Evolutionary conservation across 805 yeast species (phyloP).

Genomic region (Metschnikowia orientalis): DNA sequence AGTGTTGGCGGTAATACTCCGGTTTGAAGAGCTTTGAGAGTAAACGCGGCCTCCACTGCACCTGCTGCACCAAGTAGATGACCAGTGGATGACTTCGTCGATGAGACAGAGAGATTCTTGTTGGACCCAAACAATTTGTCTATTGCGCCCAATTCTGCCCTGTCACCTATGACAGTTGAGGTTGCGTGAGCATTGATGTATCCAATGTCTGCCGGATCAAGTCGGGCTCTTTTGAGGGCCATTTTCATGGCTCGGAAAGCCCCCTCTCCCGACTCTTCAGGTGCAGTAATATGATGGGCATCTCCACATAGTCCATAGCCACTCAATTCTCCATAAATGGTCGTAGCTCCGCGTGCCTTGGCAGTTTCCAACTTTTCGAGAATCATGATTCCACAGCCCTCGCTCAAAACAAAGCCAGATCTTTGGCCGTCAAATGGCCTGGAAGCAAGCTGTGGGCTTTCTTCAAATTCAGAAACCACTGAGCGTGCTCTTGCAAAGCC

Average conservation of each 20-base stretch:
- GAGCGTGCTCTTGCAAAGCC: constrained; percentile 91
- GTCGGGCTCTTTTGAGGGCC: constrained; percentile 56
- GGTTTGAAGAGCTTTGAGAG: constrained; percentile 59
- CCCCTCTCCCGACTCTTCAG: constrained; percentile 76
- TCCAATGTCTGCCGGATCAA: constrained; percentile 49
- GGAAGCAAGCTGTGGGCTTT: constrained; percentile 61
- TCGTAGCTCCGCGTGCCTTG: constrained; percentile 43
- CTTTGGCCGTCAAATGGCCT: constrained; percentile 82
- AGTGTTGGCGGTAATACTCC: constrained; percentile 73
- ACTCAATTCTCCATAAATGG: constrained; percentile 71
- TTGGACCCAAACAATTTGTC: constrained; percentile 42
- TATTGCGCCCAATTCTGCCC: constrained; percentile 81
- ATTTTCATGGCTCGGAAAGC: constrained; percentile 77
- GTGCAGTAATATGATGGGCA: constrained; percentile 91
- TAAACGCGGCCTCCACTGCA: constrained; percentile 82
- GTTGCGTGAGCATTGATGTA: constrained; percentile 98
- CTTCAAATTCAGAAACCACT: constrained; percentile 59
- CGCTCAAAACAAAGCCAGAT: constrained; percentile 88
- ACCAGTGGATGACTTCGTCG: constrained; percentile 91
- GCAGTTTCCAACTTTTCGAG: constrained; percentile 82
- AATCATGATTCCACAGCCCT: constrained; percentile 82
- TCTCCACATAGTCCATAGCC: constrained; percentile 95
- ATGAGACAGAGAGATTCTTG: constrained; percentile 52
- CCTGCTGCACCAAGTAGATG: constrained; percentile 97
- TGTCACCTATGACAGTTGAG: constrained; percentile 83